Evolutionary conservation across 495 filamentous ascomycete species (phyloP).

Genomic region (Saxophila tyrrhenica): DNA sequence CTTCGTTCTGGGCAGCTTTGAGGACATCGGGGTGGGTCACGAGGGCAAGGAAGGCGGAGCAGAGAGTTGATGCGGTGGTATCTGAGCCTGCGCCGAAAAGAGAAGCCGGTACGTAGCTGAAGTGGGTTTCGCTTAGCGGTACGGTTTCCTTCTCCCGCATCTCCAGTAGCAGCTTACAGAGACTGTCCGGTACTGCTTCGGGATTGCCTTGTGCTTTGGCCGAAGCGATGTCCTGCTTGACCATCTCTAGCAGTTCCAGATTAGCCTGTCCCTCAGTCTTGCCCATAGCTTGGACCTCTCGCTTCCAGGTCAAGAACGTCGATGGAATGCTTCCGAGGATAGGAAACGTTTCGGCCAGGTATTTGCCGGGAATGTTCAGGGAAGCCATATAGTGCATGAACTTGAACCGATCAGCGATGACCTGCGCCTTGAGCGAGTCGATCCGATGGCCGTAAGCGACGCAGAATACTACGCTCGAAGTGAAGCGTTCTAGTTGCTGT

Average conservation of each 20-base stretch:
- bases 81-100: constrained; percentile 57
- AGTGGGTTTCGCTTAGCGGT: constrained; percentile 41
- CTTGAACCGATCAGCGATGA: constrained; percentile 42
- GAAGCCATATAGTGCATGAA: constrained; percentile 47
- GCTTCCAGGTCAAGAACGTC: not conserved
- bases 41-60: constrained; percentile 50
- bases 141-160: constrained; percentile 36
- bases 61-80: constrained; percentile 50
- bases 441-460: constrained; percentile 53
- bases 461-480: constrained; percentile 52
- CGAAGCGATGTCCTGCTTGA: constrained; percentile 37
- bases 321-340: constrained; percentile 44
- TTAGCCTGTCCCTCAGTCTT: constrained; percentile 41
- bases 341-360: constrained; percentile 45
- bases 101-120: constrained; percentile 48
- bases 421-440: constrained; percentile 40
- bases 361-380: constrained; percentile 51
- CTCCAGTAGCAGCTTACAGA: constrained; percentile 40
- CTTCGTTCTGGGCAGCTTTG: constrained; percentile 40
- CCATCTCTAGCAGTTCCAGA: constrained; percentile 41
- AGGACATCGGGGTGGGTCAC: constrained; percentile 36
- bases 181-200: constrained; percentile 34
- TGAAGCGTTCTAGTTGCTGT: constrained; percentile 53
- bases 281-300: constrained; percentile 24
- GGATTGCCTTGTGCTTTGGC: constrained; percentile 29